Conservation (phyloP, 2,329 filamentous ascomycete genomes). For the Ophioceras dolichostomum region DNA sequence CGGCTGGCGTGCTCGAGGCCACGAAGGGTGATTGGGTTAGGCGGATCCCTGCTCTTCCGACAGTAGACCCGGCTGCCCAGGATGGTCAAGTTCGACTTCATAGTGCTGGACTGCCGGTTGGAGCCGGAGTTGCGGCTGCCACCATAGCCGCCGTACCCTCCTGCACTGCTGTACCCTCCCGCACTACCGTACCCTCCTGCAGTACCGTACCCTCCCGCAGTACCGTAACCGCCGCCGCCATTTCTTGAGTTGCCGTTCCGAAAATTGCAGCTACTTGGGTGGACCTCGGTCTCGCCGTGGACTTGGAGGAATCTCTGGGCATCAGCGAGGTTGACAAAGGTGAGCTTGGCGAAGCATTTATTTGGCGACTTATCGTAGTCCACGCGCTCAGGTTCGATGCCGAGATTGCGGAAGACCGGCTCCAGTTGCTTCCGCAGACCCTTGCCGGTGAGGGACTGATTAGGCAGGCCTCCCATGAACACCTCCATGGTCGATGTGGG, state of each 20-base stretch:
- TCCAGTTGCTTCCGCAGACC: constrained; percentile 24
- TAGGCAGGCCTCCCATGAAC: constrained; percentile 29
- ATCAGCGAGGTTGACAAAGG: constrained; percentile 27
- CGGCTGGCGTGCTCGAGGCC: constrained; percentile 7
- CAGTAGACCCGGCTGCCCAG: constrained; percentile 17
- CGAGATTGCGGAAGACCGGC: constrained; percentile 24
- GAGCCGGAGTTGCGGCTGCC: no score
- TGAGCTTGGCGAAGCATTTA: constrained; percentile 23
- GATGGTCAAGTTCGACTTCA: constrained; percentile 15
- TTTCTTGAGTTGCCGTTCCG: no score
- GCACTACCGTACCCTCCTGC: no score
- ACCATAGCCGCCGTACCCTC: no score
- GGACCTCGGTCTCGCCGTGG: constrained; percentile 13
- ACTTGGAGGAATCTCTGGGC: constrained; percentile 27
- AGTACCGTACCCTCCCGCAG: no score
- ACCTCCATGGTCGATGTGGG: constrained; percentile 27
- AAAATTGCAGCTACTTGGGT: no score
- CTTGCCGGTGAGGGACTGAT: constrained; percentile 20
- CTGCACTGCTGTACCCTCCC: no score
- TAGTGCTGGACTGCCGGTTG: no score
- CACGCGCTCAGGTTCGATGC: constrained; percentile 24
- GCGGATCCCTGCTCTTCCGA: constrained; percentile 7
- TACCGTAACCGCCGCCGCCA: no score
- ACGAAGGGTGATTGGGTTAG: constrained; percentile 9
- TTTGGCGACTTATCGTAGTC: constrained; percentile 26